phyloP scores from a whole-genome alignment of 2,329 filamentous ascomycete genomes.

The Chrysosporium keratinophilum region DNA sequence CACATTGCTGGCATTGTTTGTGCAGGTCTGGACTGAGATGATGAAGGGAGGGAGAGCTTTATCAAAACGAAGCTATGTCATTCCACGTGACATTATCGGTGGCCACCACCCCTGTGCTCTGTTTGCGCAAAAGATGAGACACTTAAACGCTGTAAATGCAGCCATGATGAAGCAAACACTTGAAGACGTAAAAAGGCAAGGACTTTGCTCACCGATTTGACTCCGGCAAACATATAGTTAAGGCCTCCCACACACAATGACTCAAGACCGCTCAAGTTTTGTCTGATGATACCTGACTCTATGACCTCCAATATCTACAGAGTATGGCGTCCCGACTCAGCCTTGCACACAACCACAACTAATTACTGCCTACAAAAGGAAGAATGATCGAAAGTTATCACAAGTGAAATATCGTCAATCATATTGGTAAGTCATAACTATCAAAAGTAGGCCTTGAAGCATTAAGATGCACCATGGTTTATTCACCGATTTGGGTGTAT shows the following conservation, averaged over 20 bases:
- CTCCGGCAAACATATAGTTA: too few species aligned
- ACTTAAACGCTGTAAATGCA: neutral
- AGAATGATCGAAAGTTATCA: too few species aligned
- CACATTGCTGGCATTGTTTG: constrained; percentile 18
- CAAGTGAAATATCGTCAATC: neutral
- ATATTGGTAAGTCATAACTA: neutral
- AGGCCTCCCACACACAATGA: too few species aligned
- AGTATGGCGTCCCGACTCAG: too few species aligned
- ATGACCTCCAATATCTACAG: too few species aligned
- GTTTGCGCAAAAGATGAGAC: too few species aligned
- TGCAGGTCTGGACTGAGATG: neutral
- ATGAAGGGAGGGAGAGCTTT: neutral
- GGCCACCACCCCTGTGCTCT: too few species aligned
- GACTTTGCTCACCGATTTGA: neutral
- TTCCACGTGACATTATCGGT: constrained; percentile 1
- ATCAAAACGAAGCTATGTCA: neutral
- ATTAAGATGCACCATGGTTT: constrained; percentile 5
- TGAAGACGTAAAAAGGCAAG: neutral
- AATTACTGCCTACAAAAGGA: too few species aligned
- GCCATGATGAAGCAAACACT: neutral
- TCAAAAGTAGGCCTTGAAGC: constrained; percentile 2
- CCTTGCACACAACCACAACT: too few species aligned
- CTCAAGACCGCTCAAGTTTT: too few species aligned
- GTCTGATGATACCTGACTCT: too few species aligned
- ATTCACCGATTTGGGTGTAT: neutral